Evolutionary conservation across 345 rosid species (phyloP).

Genomic region (Syzygium aqueum): DNA sequence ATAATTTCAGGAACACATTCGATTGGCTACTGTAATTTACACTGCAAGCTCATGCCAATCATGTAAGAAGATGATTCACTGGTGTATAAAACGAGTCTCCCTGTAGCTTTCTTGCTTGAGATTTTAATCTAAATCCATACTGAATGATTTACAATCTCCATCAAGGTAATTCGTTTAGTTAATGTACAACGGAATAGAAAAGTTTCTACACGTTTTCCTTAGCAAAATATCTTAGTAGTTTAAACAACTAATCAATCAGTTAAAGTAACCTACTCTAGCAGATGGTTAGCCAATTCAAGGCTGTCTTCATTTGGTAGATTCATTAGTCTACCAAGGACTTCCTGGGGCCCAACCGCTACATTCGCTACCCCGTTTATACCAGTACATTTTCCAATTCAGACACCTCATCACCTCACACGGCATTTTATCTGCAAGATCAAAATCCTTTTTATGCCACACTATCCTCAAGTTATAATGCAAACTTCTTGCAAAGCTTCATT

Average conservation of each 20-base stretch:
- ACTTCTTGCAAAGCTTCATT: neutral
- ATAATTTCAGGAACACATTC: neutral
- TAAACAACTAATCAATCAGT: neutral
- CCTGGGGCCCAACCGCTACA: neutral
- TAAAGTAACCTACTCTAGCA: neutral
- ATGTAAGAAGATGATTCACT: neutral
- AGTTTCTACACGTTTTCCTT: neutral
- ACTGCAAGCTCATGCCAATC: neutral
- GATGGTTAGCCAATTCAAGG: neutral
- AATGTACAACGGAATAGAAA: neutral
- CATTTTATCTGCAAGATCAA: neutral
- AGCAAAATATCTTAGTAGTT: neutral
- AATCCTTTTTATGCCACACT: neutral
- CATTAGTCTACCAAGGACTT: neutral
- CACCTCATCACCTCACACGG: neutral
- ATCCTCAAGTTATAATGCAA: neutral
- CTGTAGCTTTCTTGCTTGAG: neutral
- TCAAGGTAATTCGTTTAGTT: neutral
- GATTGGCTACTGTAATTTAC: neutral
- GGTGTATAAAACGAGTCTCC: neutral
- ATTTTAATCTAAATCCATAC: neutral
- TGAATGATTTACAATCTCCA: neutral
- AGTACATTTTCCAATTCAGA: neutral
- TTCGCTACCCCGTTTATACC: neutral
- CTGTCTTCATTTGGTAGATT: neutral